These are phyloP conservation scores for Cystoderma amianthinum DNA, from an alignment of 768 basidiomycete species.

Conservation along the genomic window DNA sequence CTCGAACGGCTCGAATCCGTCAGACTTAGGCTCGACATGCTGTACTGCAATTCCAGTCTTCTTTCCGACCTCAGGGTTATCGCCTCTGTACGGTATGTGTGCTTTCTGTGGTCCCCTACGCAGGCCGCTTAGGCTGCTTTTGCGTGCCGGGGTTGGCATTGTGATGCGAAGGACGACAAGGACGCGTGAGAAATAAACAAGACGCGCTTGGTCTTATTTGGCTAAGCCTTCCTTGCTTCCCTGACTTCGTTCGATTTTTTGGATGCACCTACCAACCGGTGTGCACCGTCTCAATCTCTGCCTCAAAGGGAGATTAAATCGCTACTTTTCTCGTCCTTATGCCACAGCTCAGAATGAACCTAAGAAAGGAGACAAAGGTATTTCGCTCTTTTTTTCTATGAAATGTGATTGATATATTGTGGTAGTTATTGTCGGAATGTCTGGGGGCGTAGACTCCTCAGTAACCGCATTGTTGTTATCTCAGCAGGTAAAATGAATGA, in stretches of 20 bases:
- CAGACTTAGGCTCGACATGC: constrained; percentile 65
- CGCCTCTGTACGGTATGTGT: constrained; percentile 74
- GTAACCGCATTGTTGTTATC: constrained; percentile 76
- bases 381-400: neutral
- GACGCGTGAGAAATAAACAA: constrained; percentile 14
- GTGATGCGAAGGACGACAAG: constrained; percentile 1
- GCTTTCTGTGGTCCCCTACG: constrained; percentile 57
- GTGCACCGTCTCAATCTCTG: neutral
- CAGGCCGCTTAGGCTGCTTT: constrained; percentile 35
- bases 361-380: constrained; percentile 9
- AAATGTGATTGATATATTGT: neutral
- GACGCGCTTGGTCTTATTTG: constrained; percentile 18
- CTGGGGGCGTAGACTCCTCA: constrained; percentile 93
- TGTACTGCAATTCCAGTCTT: constrained; percentile 69
- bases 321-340: neutral
- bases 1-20: constrained; percentile 80
- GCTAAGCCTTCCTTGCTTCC: constrained; percentile 3
- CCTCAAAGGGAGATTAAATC: neutral
- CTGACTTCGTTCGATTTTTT: no score
- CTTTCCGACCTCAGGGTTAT: constrained; percentile 73
- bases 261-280: no score
- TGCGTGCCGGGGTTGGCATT: constrained; percentile 39
- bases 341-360: neutral
- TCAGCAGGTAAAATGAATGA: constrained; percentile 40
- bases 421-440: constrained; percentile 87